Base-by-base conservation (phyloP, 768 basidiomycete species). In the Pulveroboletus sp. region DNA sequence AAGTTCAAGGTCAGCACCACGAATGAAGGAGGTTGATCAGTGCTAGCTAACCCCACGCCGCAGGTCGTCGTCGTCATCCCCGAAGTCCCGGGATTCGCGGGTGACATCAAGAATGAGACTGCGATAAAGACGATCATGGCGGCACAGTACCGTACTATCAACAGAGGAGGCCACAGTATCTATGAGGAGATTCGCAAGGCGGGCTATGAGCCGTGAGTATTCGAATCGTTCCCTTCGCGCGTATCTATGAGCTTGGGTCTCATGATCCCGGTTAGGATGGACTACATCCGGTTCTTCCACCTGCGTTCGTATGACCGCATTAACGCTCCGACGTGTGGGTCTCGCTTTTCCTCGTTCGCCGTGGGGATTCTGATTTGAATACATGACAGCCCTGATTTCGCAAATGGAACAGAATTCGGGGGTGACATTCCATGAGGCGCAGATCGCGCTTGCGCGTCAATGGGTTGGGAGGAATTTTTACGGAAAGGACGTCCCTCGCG, bases 271-370 rank as follows among this genome's bases (percentile, higher is more conserved):
- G 14, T 40, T 52, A 91, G 90, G n/a, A 59, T 73, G 70, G 84
- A 94, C 49, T 94, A 87, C 63, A 88, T 97, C 57, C 79, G 85
- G 11, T 92, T 97, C 76, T 97, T 90, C 72, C 93, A 98, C 69
- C 76, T 99, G 21, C 80, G 97, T 25, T 74, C 85, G 1, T 99
- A 94, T 63, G 94, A 97, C 62, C 76, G 94, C 21, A 90, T 94
- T 61, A 94, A 93, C 60, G 84, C 85, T 0, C 87, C 90, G 2
- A 65, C 72, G 53, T 69, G 84, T 84, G 51, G 60, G 78, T 64
- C 6, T n/a, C 13, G 25, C 6, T 27, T 20, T 12, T n/a, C 0
- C 31, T 23, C 20, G 23, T 35, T 37, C 11, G 14, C 47, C 14
- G 32, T 19, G 39, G 60, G 65, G 47, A 19, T 64, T 62, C 14